Evolutionary conservation across 768 basidiomycete species (phyloP).

Genomic region (Lentinula sp.): DNA sequence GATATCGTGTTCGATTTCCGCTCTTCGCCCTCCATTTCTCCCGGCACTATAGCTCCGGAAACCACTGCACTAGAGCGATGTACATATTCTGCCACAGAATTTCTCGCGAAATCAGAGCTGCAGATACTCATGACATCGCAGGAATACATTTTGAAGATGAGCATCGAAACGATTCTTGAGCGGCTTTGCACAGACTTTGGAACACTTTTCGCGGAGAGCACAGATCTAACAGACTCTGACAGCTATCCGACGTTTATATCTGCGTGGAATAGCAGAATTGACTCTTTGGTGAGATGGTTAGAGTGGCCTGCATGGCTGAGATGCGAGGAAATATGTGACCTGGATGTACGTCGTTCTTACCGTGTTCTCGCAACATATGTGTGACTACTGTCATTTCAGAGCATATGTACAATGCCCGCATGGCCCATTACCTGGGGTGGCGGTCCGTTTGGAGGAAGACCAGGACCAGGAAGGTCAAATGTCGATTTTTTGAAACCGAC

Average conservation of each 20-base stretch:
- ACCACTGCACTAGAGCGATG: conserved; percentile 13
- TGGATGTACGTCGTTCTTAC: conserved; percentile 9
- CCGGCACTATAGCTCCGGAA: neutral
- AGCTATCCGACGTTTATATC: neutral
- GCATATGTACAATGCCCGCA: conserved; percentile 14
- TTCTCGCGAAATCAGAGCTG: conserved; percentile 6
- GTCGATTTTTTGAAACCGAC: neutral
- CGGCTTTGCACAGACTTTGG: conserved; percentile 15
- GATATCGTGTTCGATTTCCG: conserved; percentile 11
- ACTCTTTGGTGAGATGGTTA: conserved; percentile 12
- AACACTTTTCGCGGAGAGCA: conserved; percentile 13
- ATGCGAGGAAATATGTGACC: conserved; percentile 13
- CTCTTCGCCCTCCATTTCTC: neutral
- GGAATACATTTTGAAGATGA: conserved; percentile 9
- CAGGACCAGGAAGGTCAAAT: neutral
- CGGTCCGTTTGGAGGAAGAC: neutral
- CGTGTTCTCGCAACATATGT: neutral
- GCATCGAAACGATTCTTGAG: conserved; percentile 11
- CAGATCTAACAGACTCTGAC: neutral
- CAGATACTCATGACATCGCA: conserved; percentile 10
- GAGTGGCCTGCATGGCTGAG: conserved; percentile 14
- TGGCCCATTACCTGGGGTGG: conserved; percentile 15
- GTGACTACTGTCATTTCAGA: neutral
- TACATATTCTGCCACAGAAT: conserved; percentile 11
- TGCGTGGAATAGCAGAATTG: conserved; percentile 7